Evolutionary conservation across 1,139 yeast genomes (phyloP), one percentile per base, ranked within the genome.

Genomic region (Yamadazyma diospyri): DNA sequence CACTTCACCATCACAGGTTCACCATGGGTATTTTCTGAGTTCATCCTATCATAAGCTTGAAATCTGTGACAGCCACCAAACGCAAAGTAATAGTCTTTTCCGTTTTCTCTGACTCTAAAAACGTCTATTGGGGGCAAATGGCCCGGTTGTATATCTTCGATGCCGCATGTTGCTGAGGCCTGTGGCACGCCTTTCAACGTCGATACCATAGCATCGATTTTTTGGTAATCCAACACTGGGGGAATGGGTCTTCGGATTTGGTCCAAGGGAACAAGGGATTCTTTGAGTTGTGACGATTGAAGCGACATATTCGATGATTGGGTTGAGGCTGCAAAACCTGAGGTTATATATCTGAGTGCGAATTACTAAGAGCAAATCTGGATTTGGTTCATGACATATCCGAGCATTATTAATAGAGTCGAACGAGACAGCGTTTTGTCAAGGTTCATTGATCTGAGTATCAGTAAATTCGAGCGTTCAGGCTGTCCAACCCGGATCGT

Each of bases 1-100:
- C 85, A 78, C 44, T 70, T 76, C 3, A 82, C 89, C 60, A 70
- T 45, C 1, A 68, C 61, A 24, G 71, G 76, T 4, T 38, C 35
- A 4, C 48, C 52, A 2, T 43, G 43, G 15, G 38, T 32, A 10
- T 45, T 46, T 18, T 46, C 45, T 12, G 32, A 24, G 9, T 37
- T 39, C 22, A 67, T 43, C 34, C 64, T 59, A 41, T 81, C 88
- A 50, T 82, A 82, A 0, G 89, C 89, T 51, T 84, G 94, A 45
- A 84, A 78, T 40, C 94, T 57, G 51, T 84, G 94, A 52, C 94
- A 84, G 0, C 94, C 94, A 7, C 94, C 94, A 56, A 84, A 81
- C 2, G 94, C 94, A 60, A 84, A 85, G 50, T 79, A 84, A 52
- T 70, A 72, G 18, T 61, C 69, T 35, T 72, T 58, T 1, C 87